phyloP scores from a whole-genome alignment of 148 eudicot genomes.

The Rhododendron kiyosumense region DNA sequence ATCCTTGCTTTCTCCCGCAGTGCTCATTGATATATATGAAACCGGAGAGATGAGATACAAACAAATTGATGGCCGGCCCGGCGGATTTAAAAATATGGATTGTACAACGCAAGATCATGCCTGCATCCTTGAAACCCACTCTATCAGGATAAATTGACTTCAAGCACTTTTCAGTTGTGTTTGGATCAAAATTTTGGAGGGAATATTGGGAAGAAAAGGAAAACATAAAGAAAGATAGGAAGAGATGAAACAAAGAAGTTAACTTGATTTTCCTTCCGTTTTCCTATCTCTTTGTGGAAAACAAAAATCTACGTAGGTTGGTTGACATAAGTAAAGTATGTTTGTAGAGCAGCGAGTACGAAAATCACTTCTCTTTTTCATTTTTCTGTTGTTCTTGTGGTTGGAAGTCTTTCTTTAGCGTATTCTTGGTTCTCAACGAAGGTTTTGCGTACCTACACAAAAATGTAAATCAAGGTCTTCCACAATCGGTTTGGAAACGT shows the following conservation, averaged over 20 bases:
- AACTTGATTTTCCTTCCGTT: not conserved
- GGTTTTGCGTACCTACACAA: too few relatives aligned
- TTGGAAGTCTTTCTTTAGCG: too few relatives aligned
- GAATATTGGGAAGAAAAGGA: not conserved
- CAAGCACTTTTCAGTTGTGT: not conserved
- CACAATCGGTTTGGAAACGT: too few relatives aligned
- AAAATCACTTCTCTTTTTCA: too few relatives aligned
- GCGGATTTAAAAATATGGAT: not conserved
- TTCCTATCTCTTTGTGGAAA: not conserved
- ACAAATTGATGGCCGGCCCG: not conserved
- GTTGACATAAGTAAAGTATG: too few relatives aligned
- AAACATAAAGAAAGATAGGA: not conserved
- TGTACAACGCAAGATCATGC: not conserved
- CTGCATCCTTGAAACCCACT: not conserved
- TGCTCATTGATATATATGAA: not conserved
- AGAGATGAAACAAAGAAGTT: not conserved
- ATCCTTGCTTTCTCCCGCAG: not conserved
- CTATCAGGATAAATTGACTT: not conserved
- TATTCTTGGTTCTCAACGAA: too few relatives aligned
- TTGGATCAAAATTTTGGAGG: not conserved
- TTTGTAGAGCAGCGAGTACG: too few relatives aligned
- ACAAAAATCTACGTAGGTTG: too few relatives aligned
- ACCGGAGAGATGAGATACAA: not conserved
- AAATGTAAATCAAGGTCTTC: too few relatives aligned
- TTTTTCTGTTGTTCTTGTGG: too few relatives aligned